Conservation (phyloP, 225 moss, liverwort and hornwort species). For the Straminergon stramineum region DNA sequence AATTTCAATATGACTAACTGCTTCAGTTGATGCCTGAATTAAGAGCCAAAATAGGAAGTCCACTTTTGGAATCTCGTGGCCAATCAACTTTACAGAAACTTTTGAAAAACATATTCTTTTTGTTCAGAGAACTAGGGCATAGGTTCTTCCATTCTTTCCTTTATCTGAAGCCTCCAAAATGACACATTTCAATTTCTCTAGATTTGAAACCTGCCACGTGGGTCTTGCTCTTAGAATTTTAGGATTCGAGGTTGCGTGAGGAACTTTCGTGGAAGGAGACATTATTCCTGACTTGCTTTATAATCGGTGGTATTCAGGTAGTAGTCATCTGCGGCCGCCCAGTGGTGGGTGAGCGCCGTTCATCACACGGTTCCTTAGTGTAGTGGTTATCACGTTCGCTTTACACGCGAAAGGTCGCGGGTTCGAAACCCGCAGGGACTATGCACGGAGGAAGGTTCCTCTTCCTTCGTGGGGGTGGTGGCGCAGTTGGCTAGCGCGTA, state of each 20-base stretch:
- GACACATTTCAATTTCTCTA: background rate
- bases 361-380: background rate
- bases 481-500: constrained; percentile 81
- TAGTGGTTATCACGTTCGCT: constrained; percentile 52
- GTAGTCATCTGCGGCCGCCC: fast-evolving
- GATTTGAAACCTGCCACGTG: no score
- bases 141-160: background rate
- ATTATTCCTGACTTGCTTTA: fast-evolving
- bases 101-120: no score
- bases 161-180: background rate
- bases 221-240: background rate
- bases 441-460: background rate
- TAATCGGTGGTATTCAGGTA: fast-evolving
- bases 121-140: no score
- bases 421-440: constrained; percentile 60
- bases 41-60: no score
- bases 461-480: constrained; percentile 20
- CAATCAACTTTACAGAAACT: background rate
- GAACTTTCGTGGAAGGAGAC: fast-evolving
- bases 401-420: constrained; percentile 51
- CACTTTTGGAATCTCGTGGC: background rate
- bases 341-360: no score
- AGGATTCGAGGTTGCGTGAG: background rate
- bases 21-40: background rate
- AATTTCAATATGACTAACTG: background rate